Evolutionary conservation across 2,329 filamentous ascomycete genomes (phyloP), one percentile per base, ranked within the genome.

Genomic region (Hawksworthiomyces lignivorus): DNA sequence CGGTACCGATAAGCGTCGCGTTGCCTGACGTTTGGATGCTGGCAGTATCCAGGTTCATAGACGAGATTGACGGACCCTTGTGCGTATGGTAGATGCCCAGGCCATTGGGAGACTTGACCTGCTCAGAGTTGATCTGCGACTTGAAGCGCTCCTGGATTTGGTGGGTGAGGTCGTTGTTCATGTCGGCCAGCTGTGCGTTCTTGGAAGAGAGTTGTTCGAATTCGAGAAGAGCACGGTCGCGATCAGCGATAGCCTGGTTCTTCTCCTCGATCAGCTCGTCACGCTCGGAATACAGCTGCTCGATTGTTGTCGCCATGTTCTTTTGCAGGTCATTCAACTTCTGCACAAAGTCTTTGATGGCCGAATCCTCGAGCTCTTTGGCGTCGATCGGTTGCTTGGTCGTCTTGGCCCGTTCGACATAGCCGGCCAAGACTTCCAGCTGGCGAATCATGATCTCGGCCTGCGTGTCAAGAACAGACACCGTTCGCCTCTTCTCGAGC

Each of bases 401-500:
- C 49, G 87, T 82, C 64, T 95, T 96, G 41, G 87, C 88, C 39
- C 78, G 79, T 57, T 90, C 84, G 17, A 96, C 80, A 57, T 92
- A 90, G 34, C 89, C 87, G 4, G 87, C 89, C 54, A 96, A 75
- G 28, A 90, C 83, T 56, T 94, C 87, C 15, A 97, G 70, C 61
- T 97, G 88, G 30, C 86, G 83, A 54, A 97, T 86, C 64, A 95
- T 90, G 60, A 97, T 89, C 63, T 97, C 90, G 38, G 88, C 87
- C 62, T 96, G 87, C 1, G 89, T 90, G 59, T 97, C 90, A 39
- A 97, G 70, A 15, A 94, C 85, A 7, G 90, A 90, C 60, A 98
- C 92, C 0, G 92, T 97, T 55, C 94, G 95, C 45, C 92, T 77
- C 68, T 97, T 97, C 62, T 97, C 89, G 27, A 85, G 74, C 19